Percentiles rank a stretch among this genome's conserved stretches.
Evolutionary conservation across 352 stramenopile genomes (phyloP).

Genomic region (Phytophthora megakarya): DNA sequence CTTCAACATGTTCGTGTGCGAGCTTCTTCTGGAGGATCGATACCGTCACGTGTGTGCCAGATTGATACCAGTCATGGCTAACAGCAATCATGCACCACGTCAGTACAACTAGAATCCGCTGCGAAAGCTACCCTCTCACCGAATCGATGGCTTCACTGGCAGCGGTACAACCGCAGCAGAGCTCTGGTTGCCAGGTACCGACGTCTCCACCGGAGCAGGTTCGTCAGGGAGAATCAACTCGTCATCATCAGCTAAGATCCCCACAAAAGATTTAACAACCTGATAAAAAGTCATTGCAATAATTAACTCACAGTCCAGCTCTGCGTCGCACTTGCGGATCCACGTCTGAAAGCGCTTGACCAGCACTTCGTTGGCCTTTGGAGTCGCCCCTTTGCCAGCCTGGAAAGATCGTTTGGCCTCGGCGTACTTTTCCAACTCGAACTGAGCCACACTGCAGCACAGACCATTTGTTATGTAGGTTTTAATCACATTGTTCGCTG

Average conservation of each 20-base stretch:
- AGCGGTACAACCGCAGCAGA: conserved; percentile 23
- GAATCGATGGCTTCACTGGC: conserved; percentile 30
- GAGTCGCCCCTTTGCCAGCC: conserved; percentile 43
- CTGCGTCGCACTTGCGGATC: conserved; percentile 89
- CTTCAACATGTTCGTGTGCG: conserved; percentile 58
- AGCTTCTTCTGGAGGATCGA: conserved; percentile 88
- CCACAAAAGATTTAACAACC: conserved; percentile 3
- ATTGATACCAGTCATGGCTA: conserved; percentile 91
- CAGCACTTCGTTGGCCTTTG: conserved; percentile 39
- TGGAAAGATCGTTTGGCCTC: conserved; percentile 70
- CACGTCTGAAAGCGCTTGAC: conserved; percentile 78
- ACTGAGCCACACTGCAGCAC: conserved; percentile 64
- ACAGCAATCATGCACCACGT: conserved; percentile 7
- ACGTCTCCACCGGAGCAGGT: conserved; percentile 6
- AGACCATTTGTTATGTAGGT: not conserved
- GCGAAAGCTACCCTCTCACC: conserved; percentile 24
- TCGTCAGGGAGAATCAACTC: conserved; percentile 39
- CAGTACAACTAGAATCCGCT: not conserved
- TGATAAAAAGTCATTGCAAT: not conserved
- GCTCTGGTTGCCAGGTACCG: conserved; percentile 22
- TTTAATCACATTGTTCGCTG: not conserved
- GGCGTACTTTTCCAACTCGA: conserved; percentile 78
- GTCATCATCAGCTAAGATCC: conserved; percentile 28
- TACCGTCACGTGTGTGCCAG: conserved; percentile 74
- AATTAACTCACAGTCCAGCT: conserved; percentile 67